These are phyloP conservation scores for Dendrobium chrysotoxum DNA, from an alignment of 106 monocot genomes.

Conservation along the genomic window DNA sequence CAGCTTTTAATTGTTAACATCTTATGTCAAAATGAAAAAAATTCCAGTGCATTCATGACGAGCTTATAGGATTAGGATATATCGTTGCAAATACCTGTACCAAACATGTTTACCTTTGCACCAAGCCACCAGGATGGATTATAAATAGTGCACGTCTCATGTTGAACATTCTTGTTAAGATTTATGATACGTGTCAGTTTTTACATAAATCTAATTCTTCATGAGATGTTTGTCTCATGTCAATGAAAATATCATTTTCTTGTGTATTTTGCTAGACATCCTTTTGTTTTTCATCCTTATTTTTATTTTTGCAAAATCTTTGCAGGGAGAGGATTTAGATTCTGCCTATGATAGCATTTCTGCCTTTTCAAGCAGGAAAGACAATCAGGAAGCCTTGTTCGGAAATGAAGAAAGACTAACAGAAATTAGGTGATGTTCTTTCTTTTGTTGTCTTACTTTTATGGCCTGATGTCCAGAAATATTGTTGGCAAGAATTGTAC, in stretches of 20 bases:
- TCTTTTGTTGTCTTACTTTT: background rate
- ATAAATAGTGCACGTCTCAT: background rate
- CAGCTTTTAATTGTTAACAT: background rate
- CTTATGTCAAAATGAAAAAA: background rate
- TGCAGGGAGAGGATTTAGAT: constrained; percentile 84
- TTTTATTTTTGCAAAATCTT: background rate
- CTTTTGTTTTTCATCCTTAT: background rate
- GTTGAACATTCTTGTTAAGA: background rate
- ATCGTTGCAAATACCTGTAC: background rate
- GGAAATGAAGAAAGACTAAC: constrained; percentile 83
- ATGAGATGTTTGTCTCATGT: background rate
- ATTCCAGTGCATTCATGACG: background rate
- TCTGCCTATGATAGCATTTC: constrained; percentile 97
- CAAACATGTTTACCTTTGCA: background rate
- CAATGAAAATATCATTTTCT: background rate
- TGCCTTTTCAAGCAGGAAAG: constrained; percentile 77
- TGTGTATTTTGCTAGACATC: background rate
- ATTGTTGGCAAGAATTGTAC: background rate
- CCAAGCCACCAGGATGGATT: too few relatives aligned
- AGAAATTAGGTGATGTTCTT: constrained; percentile 67
- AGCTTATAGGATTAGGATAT: background rate
- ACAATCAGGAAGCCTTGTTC: constrained; percentile 86
- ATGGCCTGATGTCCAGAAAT: background rate
- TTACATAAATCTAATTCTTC: background rate
- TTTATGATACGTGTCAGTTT: background rate